These are phyloP conservation scores for Glycyrrhiza uralensis DNA, from an alignment of 306 rosid genomes.

Conservation along the genomic window DNA sequence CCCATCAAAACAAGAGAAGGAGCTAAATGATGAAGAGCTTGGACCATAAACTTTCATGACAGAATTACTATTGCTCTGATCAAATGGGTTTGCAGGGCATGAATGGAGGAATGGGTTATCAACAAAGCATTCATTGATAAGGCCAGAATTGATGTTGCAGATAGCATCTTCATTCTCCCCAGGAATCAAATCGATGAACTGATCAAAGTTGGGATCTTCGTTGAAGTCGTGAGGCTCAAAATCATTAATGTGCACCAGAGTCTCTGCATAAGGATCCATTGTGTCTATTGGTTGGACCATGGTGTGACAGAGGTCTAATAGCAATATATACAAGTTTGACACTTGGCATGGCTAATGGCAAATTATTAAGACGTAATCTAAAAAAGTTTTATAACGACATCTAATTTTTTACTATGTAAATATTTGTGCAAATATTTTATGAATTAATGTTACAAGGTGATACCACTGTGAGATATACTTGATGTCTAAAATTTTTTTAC, in stretches of 20 bases:
- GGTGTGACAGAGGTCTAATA: background rate
- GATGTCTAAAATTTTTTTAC: too few species aligned
- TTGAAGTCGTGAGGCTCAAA: slow-evolving; percentile 52
- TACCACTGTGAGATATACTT: too few species aligned
- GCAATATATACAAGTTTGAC: slow-evolving; percentile 8
- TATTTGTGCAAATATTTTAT: too few species aligned
- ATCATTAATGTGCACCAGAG: slow-evolving; percentile 21
- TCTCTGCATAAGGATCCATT: slow-evolving; percentile 30
- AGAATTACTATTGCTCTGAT: background rate
- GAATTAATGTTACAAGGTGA: too few species aligned
- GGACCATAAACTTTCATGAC: slow-evolving; percentile 27
- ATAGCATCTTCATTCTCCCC: slow-evolving; percentile 42
- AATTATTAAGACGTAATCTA: too few species aligned
- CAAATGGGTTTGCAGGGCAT: background rate
- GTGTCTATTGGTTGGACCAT: slow-evolving; percentile 9
- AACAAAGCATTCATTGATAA: slow-evolving; percentile 33
- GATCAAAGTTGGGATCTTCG: slow-evolving; percentile 54
- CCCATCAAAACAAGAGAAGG: slow-evolving; percentile 46
- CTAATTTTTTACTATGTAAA: too few species aligned
- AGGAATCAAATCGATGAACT: slow-evolving; percentile 49
- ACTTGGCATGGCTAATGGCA: background rate
- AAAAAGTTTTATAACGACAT: too few species aligned
- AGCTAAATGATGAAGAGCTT: slow-evolving; percentile 29
- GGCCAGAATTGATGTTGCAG: slow-evolving; percentile 37
- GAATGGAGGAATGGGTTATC: slow-evolving; percentile 28